These are phyloP conservation scores for Alternaria arborescens DNA, from an alignment of 2,329 filamentous ascomycete species.

Conservation along the genomic window DNA sequence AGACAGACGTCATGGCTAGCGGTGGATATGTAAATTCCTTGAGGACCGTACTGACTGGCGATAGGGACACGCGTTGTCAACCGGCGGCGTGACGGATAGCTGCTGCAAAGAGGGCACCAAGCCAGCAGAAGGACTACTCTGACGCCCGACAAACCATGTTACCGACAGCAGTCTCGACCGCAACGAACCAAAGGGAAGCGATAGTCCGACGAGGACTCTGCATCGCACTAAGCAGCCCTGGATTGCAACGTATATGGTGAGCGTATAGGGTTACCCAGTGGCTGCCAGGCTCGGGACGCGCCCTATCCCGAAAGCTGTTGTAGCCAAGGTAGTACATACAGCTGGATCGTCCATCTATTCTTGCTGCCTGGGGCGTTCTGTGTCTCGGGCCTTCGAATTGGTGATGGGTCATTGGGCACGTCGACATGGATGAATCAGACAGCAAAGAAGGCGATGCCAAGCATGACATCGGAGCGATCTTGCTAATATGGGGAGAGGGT, in stretches of 20 bases:
- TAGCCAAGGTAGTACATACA: too few species aligned
- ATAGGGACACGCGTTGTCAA: neutral
- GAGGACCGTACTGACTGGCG: neutral
- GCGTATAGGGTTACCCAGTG: too few species aligned
- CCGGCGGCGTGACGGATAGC: neutral
- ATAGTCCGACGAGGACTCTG: constrained; percentile 4
- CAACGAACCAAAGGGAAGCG: too few species aligned
- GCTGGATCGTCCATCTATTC: too few species aligned
- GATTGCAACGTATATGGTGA: neutral
- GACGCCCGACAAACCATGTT: too few species aligned
- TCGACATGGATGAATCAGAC: too few species aligned
- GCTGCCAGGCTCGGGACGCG: too few species aligned
- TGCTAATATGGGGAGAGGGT: neutral
- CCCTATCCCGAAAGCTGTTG: too few species aligned
- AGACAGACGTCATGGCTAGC: neutral
- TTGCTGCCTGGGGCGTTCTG: too few species aligned
- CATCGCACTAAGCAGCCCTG: neutral
- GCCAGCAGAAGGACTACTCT: neutral
- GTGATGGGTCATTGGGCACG: neutral
- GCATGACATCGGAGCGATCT: too few species aligned
- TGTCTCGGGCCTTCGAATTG: too few species aligned
- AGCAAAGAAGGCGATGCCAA: neutral
- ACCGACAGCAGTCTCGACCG: too few species aligned
- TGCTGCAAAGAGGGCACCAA: neutral
- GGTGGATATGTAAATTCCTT: neutral